Conservation (phyloP, 768 basidiomycete genomes). For the Tylopilus balloui region DNA sequence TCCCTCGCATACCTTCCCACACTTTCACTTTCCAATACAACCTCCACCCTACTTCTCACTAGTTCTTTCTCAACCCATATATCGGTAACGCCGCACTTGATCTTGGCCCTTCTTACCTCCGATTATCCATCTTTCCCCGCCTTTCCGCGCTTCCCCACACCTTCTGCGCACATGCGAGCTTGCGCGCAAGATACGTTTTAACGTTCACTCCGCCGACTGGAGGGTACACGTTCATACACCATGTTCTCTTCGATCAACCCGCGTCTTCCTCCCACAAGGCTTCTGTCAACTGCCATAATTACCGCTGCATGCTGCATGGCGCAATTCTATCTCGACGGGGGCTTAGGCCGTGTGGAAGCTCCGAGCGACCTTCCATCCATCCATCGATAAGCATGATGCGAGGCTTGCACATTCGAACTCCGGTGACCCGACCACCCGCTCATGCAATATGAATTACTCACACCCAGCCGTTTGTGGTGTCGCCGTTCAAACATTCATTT, state of each 20-base stretch:
- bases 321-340: conserved; percentile 7
- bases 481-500: conserved; percentile 2
- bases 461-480: neutral
- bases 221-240: conserved; percentile 7
- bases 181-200: neutral
- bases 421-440: neutral
- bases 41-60: neutral
- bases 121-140: conserved; percentile 12
- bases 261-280: conserved; percentile 24
- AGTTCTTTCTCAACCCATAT: neutral
- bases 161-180: conserved; percentile 2
- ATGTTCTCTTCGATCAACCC: conserved; percentile 12
- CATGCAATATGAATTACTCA: neutral
- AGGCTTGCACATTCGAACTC: neutral
- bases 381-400: conserved; percentile 5
- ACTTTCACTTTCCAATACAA: neutral
- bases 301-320: conserved; percentile 9
- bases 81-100: conserved; percentile 5
- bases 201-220: conserved; percentile 6
- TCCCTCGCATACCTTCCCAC: no score
- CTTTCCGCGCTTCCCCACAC: conserved; percentile 27
- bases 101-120: conserved; percentile 1
- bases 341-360: conserved; percentile 7
- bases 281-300: conserved; percentile 18
- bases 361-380: neutral